phyloP scores from a whole-genome alignment of 306 rosid species.

The Acacia melanoxylon region DNA sequence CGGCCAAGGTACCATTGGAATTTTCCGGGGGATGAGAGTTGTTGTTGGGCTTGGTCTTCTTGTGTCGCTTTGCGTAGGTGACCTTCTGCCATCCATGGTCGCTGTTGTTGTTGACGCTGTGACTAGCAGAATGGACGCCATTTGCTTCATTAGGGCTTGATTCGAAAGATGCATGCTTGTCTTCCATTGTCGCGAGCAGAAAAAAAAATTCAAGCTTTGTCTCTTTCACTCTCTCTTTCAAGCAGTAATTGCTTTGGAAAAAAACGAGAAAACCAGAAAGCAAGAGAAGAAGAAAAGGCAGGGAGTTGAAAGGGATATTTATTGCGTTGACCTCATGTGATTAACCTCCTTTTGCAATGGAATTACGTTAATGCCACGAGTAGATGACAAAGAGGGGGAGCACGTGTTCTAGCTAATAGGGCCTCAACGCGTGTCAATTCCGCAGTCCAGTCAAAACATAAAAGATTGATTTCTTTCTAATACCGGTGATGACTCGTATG shows the following conservation, averaged over 20 bases:
- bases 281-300: no score
- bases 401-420: not conserved
- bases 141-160: conserved; percentile 3
- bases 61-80: conserved; percentile 75
- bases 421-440: not conserved
- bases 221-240: not conserved
- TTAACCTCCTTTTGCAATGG: not conserved
- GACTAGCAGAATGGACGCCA: conserved; percentile 22
- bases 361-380: not conserved
- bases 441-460: not conserved
- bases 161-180: not conserved
- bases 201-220: not conserved
- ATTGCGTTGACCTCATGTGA: not conserved
- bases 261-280: not conserved
- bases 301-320: not conserved
- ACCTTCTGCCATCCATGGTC: conserved; percentile 99
- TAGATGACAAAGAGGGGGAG: not conserved
- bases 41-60: conserved; percentile 48
- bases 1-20: conserved; percentile 34
- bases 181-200: not conserved
- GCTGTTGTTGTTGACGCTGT: conserved; percentile 15
- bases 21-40: conserved; percentile 40
- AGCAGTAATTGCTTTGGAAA: not conserved
- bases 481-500: no score
- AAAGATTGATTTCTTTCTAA: no score